Evolutionary conservation across 345 rosid species (phyloP).

Genomic region (Arabidopsis thaliana): DNA sequence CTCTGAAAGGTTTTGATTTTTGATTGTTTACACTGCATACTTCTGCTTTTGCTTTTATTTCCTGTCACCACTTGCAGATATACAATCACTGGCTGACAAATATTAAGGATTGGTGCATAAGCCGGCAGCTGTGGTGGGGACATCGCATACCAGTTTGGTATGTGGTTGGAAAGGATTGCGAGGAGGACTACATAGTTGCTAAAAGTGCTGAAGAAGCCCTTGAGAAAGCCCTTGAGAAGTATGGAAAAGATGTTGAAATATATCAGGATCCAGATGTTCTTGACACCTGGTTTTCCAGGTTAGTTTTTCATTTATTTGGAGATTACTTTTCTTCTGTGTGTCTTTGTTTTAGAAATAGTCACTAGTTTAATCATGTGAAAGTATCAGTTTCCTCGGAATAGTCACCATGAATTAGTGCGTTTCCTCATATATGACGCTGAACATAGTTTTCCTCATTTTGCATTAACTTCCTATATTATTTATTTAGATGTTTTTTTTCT

Average conservation of each 20-base stretch:
- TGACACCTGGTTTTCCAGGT: slow-evolving; percentile 99
- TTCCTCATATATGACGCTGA: slow-evolving; percentile 1
- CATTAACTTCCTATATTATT: slow-evolving; percentile 19
- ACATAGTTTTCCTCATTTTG: slow-evolving; percentile 7
- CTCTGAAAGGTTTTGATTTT: slow-evolving; percentile 12
- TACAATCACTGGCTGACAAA: slow-evolving; percentile 97
- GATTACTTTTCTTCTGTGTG: slow-evolving; percentile 5
- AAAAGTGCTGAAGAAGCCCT: slow-evolving; percentile 79
- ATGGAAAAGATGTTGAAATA: slow-evolving; percentile 82
- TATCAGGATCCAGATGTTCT: slow-evolving; percentile 98
- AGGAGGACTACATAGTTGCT: slow-evolving; percentile 90
- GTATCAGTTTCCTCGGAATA: slow-evolving; percentile 1
- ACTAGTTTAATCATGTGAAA: slow-evolving; percentile 18
- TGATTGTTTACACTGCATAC: slow-evolving; percentile 21
- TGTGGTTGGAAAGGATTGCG: slow-evolving; percentile 78
- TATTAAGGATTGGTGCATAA: slow-evolving; percentile 99
- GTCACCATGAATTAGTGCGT: neutral
- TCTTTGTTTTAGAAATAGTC: neutral
- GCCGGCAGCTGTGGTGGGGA: slow-evolving; percentile 99
- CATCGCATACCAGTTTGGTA: slow-evolving; percentile 99
- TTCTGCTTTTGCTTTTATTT: slow-evolving; percentile 14
- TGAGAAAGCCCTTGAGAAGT: slow-evolving; percentile 70
- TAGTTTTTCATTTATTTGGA: slow-evolving; percentile 29
- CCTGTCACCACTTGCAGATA: slow-evolving; percentile 54
- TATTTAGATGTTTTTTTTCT: slow-evolving; percentile 32